phyloP scores from a whole-genome alignment of 768 basidiomycete species.

The Serendipita sp. region DNA sequence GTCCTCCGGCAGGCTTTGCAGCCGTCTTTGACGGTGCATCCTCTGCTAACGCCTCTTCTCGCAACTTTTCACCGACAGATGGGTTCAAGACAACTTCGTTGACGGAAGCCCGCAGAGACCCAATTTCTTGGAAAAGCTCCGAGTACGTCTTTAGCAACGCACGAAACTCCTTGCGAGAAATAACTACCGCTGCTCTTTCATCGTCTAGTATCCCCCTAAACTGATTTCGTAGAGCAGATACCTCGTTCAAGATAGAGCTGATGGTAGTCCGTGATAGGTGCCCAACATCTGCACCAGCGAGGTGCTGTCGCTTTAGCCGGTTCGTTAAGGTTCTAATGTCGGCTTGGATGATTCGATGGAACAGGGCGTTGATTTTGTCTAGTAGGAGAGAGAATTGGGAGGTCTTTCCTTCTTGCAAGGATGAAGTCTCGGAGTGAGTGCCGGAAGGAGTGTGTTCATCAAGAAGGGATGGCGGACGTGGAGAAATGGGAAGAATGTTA shows the following conservation, averaged over 20 bases:
- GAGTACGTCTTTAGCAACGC: slow-evolving; percentile 68
- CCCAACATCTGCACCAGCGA: slow-evolving; percentile 46
- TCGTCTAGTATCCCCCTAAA: slow-evolving; percentile 63
- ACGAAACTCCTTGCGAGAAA: slow-evolving; percentile 63
- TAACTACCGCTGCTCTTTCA: slow-evolving; percentile 33
- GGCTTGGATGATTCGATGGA: slow-evolving; percentile 49
- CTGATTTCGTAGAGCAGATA: slow-evolving; percentile 47
- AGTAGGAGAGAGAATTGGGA: slow-evolving; percentile 19
- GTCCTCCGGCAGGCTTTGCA: slow-evolving; percentile 17
- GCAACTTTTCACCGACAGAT: slow-evolving; percentile 47
- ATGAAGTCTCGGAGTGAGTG: slow-evolving; percentile 59
- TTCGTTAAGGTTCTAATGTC: slow-evolving; percentile 80
- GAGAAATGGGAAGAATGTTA: slow-evolving; percentile 17
- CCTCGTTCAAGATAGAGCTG: slow-evolving; percentile 54
- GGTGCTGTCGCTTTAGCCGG: slow-evolving; percentile 78
- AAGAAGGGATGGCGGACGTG: slow-evolving; percentile 7
- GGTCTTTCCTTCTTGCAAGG: slow-evolving; percentile 34
- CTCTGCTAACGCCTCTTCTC: slow-evolving; percentile 50
- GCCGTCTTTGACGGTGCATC: slow-evolving; percentile 22
- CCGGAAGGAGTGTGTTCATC: slow-evolving; percentile 29
- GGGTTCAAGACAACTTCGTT: slow-evolving; percentile 91
- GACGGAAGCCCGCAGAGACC: slow-evolving; percentile 60
- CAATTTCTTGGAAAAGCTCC: slow-evolving; percentile 71
- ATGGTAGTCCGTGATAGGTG: slow-evolving; percentile 78
- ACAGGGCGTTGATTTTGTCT: slow-evolving; percentile 39